These are phyloP conservation scores for Raphanus raphanistrum DNA, from an alignment of 345 rosid genomes.

Conservation along the genomic window DNA sequence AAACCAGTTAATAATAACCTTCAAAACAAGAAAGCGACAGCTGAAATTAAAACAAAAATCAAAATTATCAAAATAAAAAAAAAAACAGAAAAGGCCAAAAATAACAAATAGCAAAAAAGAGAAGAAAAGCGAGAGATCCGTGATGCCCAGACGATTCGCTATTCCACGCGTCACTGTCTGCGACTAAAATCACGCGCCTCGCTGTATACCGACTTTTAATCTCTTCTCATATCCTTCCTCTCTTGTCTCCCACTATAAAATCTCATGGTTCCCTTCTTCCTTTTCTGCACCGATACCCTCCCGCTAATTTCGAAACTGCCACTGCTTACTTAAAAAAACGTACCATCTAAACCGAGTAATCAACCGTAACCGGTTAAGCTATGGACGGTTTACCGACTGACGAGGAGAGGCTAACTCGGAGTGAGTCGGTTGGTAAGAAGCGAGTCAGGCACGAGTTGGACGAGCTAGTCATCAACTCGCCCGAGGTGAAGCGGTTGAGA, in stretches of 20 bases:
- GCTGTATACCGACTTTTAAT: conserved; percentile 3
- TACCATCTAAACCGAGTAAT: background rate
- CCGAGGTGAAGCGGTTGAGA: conserved; percentile 54
- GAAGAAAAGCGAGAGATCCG: conserved; percentile 41
- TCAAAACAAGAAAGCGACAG: conserved; percentile 31
- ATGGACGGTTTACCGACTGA: conserved; percentile 44
- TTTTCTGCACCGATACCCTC: conserved; percentile 32
- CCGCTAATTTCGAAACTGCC: conserved; percentile 7
- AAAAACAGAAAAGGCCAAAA: conserved; percentile 7
- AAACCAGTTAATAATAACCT: conserved; percentile 13
- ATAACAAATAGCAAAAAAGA: background rate
- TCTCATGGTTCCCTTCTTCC: conserved; percentile 33
- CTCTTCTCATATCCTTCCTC: conserved; percentile 33
- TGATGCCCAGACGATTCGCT: conserved; percentile 45
- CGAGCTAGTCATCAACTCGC: conserved; percentile 38
- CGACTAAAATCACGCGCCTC: conserved; percentile 31
- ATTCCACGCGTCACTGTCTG: conserved; percentile 47
- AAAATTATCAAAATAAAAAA: background rate
- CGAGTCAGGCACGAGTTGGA: conserved; percentile 49
- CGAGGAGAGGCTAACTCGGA: conserved; percentile 9
- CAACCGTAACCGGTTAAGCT: background rate
- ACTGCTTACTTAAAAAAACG: background rate
- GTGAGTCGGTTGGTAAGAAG: conserved; percentile 38
- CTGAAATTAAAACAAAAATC: background rate
- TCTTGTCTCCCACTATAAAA: conserved; percentile 50